Evolutionary conservation across 495 filamentous ascomycete genomes (phyloP), one percentile per base, ranked within the genome.

Genomic region (Lasiosphaeriaceae sp.): DNA sequence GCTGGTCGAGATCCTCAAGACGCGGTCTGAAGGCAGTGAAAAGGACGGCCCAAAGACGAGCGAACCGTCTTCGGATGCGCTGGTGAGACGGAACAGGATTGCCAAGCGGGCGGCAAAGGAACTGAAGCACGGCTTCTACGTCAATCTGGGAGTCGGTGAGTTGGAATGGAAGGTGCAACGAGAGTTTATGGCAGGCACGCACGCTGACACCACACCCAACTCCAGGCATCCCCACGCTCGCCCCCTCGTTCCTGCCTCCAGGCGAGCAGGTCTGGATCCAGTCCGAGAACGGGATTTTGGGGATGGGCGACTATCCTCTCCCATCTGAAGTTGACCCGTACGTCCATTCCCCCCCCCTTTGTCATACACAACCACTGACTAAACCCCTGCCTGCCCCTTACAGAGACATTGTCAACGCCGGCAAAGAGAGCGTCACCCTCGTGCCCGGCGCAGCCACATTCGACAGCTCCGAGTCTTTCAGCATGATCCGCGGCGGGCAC

Each of bases 61-160:
- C 1, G 26, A 8, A 1, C 45, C 56, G 12, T 62, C 62, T 23
- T 53, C 63, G 9, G 64, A 64, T 1, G 69, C 77, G 19, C 69
- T 70, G 11, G 61, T 67, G 21, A 71, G 79, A 51, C 66, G 84
- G 29, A 76, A 81, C 58, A 74, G 83, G 43, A 86, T 87, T 52
- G 83, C 83, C 0, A 73, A 73, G 37, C 67, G 84, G 26, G 83
- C 83, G 14, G 80, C 83, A 0, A 80, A 82, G 66, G 83, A 87
- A 66, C 73, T 87, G 44, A 83, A 82, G 66, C 69, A 83, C 45
- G 84, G 84, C 11, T 86, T 71, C 64, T 87, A 87, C 62, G 83
- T 83, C n/a, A 87, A 87, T 62, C 71, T 87, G 0, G 84, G 84
- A 12, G 82, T 87, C 41, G 81, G 78, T 66, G 55, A 63, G 59